Evolutionary conservation across 1,284 basidiomycete genomes (phyloP).

Genomic region (Cutaneotrichosporon daszewskae): DNA sequence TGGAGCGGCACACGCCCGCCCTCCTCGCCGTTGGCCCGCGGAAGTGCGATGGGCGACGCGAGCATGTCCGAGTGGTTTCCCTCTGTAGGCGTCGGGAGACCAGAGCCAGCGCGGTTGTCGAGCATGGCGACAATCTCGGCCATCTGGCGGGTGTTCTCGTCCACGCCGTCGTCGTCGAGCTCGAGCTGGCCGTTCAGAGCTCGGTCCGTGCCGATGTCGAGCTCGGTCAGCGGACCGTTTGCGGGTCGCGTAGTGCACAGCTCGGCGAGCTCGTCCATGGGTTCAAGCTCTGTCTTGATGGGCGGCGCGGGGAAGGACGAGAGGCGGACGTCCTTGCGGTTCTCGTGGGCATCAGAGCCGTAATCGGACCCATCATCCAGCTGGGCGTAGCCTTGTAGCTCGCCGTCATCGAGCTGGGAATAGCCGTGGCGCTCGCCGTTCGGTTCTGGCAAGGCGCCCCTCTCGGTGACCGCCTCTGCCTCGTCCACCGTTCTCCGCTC

Average conservation of each 20-base stretch:
- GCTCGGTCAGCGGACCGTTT: not conserved
- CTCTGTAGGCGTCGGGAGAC: slow-evolving; percentile 11
- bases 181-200: not conserved
- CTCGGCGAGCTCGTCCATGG: slow-evolving; percentile 2
- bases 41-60: not conserved
- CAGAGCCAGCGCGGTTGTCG: no score
- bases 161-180: not conserved
- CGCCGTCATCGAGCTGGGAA: no score
- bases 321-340: no score
- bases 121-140: slow-evolving; percentile 5
- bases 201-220: slow-evolving; percentile 4
- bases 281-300: no score
- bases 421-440: no score
- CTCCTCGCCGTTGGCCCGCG: not conserved
- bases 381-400: not conserved
- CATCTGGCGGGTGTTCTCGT: not conserved
- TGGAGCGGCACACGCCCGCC: not conserved
- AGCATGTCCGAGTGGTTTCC: not conserved
- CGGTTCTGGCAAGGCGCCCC: no score
- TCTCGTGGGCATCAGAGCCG: no score
- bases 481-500: slow-evolving; percentile 31
- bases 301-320: no score
- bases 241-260: not conserved
- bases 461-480: slow-evolving; percentile 23
- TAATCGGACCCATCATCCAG: slow-evolving; percentile 1